Conservation (phyloP, 371 early-diverging fungal genomes). For the Mortierella sp. region DNA sequence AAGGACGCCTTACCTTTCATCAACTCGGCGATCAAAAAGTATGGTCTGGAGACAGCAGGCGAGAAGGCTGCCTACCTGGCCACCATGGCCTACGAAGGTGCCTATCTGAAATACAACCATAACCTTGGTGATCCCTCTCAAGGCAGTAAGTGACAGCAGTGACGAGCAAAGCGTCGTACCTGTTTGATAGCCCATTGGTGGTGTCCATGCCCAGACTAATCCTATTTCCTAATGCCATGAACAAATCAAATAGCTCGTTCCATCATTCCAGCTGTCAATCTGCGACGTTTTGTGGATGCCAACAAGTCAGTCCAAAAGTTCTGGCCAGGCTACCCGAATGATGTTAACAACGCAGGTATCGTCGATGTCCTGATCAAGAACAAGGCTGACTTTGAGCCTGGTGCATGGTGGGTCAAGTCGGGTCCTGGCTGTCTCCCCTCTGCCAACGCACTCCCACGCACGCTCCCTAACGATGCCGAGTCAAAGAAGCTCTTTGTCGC, state of each 20-base stretch:
- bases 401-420: conserved; percentile 46
- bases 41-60: conserved; percentile 30
- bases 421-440: conserved; percentile 26
- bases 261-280: conserved; percentile 31
- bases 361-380: conserved; percentile 42
- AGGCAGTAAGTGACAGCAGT: conserved; percentile 33
- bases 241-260: conserved; percentile 30
- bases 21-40: conserved; percentile 48
- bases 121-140: conserved; percentile 24
- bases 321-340: conserved; percentile 15
- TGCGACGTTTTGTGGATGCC: conserved; percentile 28
- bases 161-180: not conserved
- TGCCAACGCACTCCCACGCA: conserved; percentile 13
- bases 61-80: conserved; percentile 49
- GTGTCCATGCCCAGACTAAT: not conserved
- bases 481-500: too few species aligned
- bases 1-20: conserved; percentile 46
- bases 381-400: conserved; percentile 41
- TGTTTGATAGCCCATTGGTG: not conserved
- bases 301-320: conserved; percentile 24
- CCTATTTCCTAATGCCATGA: not conserved
- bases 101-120: conserved; percentile 33
- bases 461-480: too few species aligned
- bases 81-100: conserved; percentile 48
- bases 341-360: conserved; percentile 10